These are phyloP conservation scores for Coemansia nantahalensis DNA, from an alignment of 192 early-diverging fungal species.

Conservation along the genomic window DNA sequence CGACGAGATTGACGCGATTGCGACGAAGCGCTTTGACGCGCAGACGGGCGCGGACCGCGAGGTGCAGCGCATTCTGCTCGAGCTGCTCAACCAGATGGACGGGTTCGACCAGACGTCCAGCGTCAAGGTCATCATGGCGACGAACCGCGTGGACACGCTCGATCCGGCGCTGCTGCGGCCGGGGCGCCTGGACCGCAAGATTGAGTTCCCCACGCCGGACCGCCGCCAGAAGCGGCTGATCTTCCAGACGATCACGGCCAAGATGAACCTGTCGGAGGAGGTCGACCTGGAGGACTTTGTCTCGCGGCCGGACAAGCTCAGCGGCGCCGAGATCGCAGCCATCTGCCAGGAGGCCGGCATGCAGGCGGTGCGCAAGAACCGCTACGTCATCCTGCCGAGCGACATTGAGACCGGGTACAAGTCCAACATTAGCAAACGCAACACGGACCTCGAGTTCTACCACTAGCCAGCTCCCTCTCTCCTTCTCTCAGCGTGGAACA, in stretches of 20 bases:
- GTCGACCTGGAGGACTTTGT: slow-evolving; percentile 99
- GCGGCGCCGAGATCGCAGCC: slow-evolving; percentile 96
- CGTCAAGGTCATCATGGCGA: slow-evolving; percentile 99
- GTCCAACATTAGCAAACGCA: slow-evolving; percentile 92
- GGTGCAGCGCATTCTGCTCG: slow-evolving; percentile 96
- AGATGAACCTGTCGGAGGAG: slow-evolving; percentile 98
- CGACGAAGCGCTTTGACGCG: slow-evolving; percentile 97
- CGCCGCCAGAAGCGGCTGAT: slow-evolving; percentile 96
- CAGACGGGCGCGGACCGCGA: slow-evolving; percentile 98
- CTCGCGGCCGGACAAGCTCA: slow-evolving; percentile 92
- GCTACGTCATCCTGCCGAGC: slow-evolving; percentile 91
- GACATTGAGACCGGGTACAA: slow-evolving; percentile 98
- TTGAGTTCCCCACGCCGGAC: slow-evolving; percentile 98
- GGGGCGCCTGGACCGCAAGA: slow-evolving; percentile 96
- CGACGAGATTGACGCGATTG: slow-evolving; percentile 98
- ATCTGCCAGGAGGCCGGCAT: slow-evolving; percentile 98
- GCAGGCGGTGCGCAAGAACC: slow-evolving; percentile 97
- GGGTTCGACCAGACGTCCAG: slow-evolving; percentile 98
- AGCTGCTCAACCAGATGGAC: slow-evolving; percentile 99
- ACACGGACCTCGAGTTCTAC: slow-evolving; percentile 96
- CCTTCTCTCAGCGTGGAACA: slow-evolving; percentile 5
- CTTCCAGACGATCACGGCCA: slow-evolving; percentile 90
- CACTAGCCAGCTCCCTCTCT: slow-evolving; percentile 53
- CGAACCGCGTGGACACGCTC: slow-evolving; percentile 94
- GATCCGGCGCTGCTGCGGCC: slow-evolving; percentile 97